Base-by-base conservation (phyloP, 2,329 filamentous ascomycete genomes). In the Penicillium paneum region DNA sequence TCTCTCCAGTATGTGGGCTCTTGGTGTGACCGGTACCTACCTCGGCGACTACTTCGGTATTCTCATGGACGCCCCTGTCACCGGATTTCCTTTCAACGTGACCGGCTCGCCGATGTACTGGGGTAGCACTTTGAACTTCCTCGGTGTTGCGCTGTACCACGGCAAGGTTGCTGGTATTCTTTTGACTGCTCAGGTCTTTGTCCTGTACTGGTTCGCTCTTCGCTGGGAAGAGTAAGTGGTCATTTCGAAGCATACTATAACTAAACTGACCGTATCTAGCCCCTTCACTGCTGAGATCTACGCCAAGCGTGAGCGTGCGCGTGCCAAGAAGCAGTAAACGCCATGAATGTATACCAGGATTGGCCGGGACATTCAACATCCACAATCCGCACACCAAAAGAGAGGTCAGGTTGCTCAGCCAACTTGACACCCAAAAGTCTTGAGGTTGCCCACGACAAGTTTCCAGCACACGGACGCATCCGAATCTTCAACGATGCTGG, bases 41-140 rank as follows among this genome's bases (percentile, higher is more conserved):
- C 81, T 99, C 34, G 94, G 94, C 65, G 94, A 99, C 79, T 99
- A 99, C 81, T 99, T 97, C 71, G 94, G 94, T 64, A 97, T 97
- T 72, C 81, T 99, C 62, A 96, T 97, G 91, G 93, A 97, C 71
- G 79, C 88, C 64, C 93, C 93, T 67, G 92, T 99, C 49, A 96
- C 91, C 12, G 88, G 90, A 13, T 99, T 99, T 72, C 94, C 94
- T 2, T 99, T 99, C 82, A 97, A 89, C 74, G 82, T 97, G 57
- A 92, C 88, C 51, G 84, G 85, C 62, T 88, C 91, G 49, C 94
- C 94, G 59, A 99, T 99, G 94, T 99, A 99, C 80, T 89, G 91
- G 78, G 94, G 94, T 55, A 91, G 87, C 58, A 94, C 93, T 24
- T 81, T 96, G 82, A 93, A 88, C 76, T 99, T 99, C 76, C 76